Evolutionary conservation across 148 eudicot genomes (phyloP), one percentile per base, ranked within the genome.

Genomic region (Fagopyrum homotropicum): DNA sequence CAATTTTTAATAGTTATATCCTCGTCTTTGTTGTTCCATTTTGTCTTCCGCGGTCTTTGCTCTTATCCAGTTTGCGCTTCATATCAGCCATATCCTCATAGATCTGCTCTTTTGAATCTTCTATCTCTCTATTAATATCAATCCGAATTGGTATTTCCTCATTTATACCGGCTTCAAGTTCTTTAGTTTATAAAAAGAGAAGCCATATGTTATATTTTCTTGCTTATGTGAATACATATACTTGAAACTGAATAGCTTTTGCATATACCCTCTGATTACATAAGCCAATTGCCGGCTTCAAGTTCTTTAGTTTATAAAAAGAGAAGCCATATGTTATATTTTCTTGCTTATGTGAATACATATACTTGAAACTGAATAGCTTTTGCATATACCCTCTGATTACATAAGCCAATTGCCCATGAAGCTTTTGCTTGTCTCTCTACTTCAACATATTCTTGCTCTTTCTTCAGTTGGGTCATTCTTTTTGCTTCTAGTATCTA

Each of bases 391-490:
- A 92, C 97, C 87, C 89, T 78, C 14, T 72, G 80, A 69, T 82
- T 87, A 73, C 91, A 88, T 63, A 92, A 72, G 76, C 75, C 75
- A 75, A 87, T 84, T 7, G 91, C 91, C 97, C 95, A 86, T 82
- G 80, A 51, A 48, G 95, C 97, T 81, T 85, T 90, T 46, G 81
- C 80, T 76, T 80, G 87, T 73, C 88, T 87, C 75, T 82, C 90
- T 0, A 77, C 79, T 79, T 86, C 85, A 16, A 64, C 83, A 69
- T 81, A 87, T 11, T 81, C 82, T 74, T 78, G 73, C 52, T 79
- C 76, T 76, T 77, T 86, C 80, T 83, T 80, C 60, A 74, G 55
- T 45, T 82, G 75, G 16, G 77, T 84, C 72, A 78, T 73, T 43
- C 75, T 80, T 44, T 52, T 76, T 0, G 85, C 78, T 60, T 71